phyloP scores from a whole-genome alignment of 345 rosid species.

The Sonneratia alba region DNA sequence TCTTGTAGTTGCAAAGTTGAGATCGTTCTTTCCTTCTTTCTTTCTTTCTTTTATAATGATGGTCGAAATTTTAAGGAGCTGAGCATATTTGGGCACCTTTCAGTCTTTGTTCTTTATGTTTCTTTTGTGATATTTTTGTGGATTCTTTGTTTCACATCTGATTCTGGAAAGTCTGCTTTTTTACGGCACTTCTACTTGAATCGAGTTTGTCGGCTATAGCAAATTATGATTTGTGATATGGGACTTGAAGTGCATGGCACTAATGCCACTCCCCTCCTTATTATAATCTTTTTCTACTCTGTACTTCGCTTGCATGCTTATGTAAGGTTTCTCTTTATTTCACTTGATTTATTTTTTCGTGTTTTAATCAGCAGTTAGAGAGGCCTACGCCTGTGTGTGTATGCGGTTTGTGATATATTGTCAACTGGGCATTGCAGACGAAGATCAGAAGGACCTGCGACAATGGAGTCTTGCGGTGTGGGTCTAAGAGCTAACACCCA shows the following conservation, averaged over 20 bases:
- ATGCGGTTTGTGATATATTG: conserved; percentile 7
- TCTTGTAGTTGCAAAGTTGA: background rate
- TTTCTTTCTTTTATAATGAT: background rate
- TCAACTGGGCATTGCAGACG: conserved; percentile 5
- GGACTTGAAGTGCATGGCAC: conserved; percentile 15
- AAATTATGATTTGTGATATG: conserved; percentile 4
- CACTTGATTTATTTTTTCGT: conserved; percentile 9
- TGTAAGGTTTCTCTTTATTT: conserved; percentile 12
- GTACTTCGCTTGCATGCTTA: conserved; percentile 43
- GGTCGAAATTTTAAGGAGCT: background rate
- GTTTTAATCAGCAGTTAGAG: background rate
- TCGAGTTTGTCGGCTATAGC: conserved; percentile 8
- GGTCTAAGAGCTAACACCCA: conserved; percentile 29
- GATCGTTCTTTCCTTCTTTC: background rate
- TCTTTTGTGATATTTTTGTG: background rate
- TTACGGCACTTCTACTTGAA: conserved; percentile 15
- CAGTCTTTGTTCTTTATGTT: background rate
- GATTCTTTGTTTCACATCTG: conserved; percentile 9
- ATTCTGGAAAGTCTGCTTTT: conserved; percentile 6
- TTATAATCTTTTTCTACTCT: conserved; percentile 27
- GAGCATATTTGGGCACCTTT: conserved; percentile 15
- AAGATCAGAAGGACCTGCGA: background rate
- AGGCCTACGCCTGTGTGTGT: background rate
- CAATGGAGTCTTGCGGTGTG: conserved; percentile 64
- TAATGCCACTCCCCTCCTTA: conserved; percentile 17